Evolutionary conservation across 768 basidiomycete species (phyloP), one percentile per base, ranked within the genome.

Genomic region (Psilocybe subaeruginosa): DNA sequence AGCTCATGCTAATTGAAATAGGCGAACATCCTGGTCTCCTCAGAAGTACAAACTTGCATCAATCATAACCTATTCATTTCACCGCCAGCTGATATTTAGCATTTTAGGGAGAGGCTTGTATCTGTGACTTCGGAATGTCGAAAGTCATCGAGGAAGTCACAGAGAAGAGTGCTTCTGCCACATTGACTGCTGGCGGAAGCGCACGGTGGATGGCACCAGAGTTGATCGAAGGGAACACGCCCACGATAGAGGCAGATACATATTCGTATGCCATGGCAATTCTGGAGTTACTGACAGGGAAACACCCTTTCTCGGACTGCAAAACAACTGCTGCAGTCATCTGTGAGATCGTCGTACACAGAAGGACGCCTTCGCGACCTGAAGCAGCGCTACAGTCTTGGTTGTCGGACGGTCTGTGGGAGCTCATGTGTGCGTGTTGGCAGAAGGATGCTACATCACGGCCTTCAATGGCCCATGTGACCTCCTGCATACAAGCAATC

Each of bases 81-180:
- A 29, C 43, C 14, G 11, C 11, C 11, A 31, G 8, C 27, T 45
- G 8, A 60, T 58, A 41, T 56, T 47, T 12, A 16, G 17, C 17
- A 8, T 8, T 9, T 4, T 54, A 87, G 86, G 81, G 78, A 11
- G 74, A 82, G 62, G 81, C 86, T 27, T 76, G 82, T 33, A 82
- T 89, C 12, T 84, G 83, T 61, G 87, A 89, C 64, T 88, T 89
- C 68, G 86, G 86, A 46, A 82, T 88, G 74, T 82, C 87, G 16
- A 86, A 84, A 66, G 74, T 87, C 30, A 79, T 88, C 39, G 82
- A 82, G 60, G 85, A 86, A 46, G 78, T 87, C 30, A 82, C 84
- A 1, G 84, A 84, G 58, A 80, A 71, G 59, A 68, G 75, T 29
- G 77, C 78, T 35, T 79, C 82, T 29, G 68, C 74, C n/a, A 81